Percentiles rank a stretch among this genome's conserved stretches.
Evolutionary conservation across 805 yeast genomes (phyloP).

Genomic region (Pichia exigua): DNA sequence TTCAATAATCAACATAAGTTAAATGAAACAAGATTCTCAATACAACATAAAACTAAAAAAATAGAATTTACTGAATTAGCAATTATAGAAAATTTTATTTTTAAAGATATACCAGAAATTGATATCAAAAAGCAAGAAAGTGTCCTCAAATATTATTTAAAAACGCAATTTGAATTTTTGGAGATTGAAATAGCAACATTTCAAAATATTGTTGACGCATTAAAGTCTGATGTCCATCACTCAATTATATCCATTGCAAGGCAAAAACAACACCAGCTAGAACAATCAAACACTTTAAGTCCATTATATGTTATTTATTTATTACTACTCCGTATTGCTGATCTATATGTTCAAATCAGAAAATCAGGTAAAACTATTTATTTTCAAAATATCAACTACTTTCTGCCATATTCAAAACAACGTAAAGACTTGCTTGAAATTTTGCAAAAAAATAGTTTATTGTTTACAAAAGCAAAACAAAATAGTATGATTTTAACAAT

Average conservation of each 20-base stretch:
- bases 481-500: conserved; percentile 43
- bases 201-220: conserved; percentile 23
- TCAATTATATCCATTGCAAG: background rate
- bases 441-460: conserved; percentile 17
- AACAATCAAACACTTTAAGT: conserved; percentile 14
- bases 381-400: conserved; percentile 37
- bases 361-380: conserved; percentile 41
- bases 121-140: conserved; percentile 16
- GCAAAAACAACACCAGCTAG: background rate
- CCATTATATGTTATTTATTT: conserved; percentile 34
- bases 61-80: conserved; percentile 9
- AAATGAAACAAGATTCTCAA: conserved; percentile 14
- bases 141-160: conserved; percentile 15
- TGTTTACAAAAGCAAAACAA: conserved; percentile 36
- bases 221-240: conserved; percentile 18
- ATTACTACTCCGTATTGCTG: conserved; percentile 40
- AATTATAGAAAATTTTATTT: conserved; percentile 8
- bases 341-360: conserved; percentile 39
- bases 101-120: conserved; percentile 3
- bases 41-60: background rate
- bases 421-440: conserved; percentile 21
- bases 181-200: conserved; percentile 22
- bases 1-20: conserved; percentile 16
- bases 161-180: conserved; percentile 19
- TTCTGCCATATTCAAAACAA: conserved; percentile 29